A percentile compares a stretch with the other conserved stretches of the same genome.
Conservation (phyloP, 768 basidiomycete species). For the Hortiboletus campestris region DNA sequence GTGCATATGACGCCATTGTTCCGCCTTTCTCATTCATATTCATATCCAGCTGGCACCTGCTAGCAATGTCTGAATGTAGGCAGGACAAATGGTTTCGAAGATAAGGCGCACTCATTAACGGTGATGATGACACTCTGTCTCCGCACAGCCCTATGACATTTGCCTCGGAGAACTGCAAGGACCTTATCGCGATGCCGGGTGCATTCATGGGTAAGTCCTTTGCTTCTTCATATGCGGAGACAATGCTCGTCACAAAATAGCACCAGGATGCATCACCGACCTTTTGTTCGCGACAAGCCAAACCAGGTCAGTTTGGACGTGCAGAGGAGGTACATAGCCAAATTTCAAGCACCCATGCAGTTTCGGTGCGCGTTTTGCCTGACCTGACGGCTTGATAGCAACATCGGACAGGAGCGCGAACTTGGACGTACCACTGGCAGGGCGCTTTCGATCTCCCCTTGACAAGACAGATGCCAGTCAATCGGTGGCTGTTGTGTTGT, state of each 20-base stretch:
- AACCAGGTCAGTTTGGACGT: not conserved
- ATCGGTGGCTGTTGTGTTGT: constrained; percentile 4
- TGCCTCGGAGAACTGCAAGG: constrained; percentile 20
- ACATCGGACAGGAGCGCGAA: not conserved
- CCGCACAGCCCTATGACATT: constrained; percentile 1
- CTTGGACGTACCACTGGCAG: not conserved
- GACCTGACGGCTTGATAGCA: not conserved
- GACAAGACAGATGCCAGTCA: constrained; percentile 9
- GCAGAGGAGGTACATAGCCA: not conserved
- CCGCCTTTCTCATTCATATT: constrained; percentile 13
- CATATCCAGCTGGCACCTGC: not conserved
- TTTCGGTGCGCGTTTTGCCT: not conserved
- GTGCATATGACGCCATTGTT: constrained; percentile 13
- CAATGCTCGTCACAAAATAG: not conserved
- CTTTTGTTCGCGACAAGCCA: not conserved
- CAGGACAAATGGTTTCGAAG: not conserved
- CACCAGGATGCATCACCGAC: not conserved
- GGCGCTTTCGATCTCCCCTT: not conserved
- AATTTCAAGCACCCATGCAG: not conserved
- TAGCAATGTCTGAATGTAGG: not conserved
- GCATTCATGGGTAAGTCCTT: not conserved
- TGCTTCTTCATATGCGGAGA: constrained; percentile 9
- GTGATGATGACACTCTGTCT: constrained; percentile 2
- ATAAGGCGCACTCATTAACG: constrained; percentile 8
- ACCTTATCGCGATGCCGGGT: constrained; percentile 17